phyloP scores from a whole-genome alignment of 73 alveolate genomes.

The Stentor coeruleus region DNA sequence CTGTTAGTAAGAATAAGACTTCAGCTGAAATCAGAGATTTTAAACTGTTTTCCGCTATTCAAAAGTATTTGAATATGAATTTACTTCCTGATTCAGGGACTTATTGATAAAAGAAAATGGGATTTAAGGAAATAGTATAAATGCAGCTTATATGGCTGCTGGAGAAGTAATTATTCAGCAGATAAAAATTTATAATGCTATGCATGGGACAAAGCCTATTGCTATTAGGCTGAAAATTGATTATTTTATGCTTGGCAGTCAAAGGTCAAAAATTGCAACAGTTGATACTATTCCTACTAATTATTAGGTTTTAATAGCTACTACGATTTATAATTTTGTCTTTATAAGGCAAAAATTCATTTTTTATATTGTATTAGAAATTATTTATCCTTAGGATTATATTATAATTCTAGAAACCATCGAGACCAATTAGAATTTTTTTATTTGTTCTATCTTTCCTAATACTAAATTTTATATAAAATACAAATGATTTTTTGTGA shows the following conservation, averaged over 20 bases:
- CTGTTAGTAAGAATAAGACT: conserved; percentile 33
- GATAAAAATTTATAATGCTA: conserved; percentile 47
- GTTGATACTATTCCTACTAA: conserved; percentile 7
- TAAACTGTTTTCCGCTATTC: conserved; percentile 52
- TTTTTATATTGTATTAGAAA: too few relatives aligned
- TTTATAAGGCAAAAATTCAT: too few relatives aligned
- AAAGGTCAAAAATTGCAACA: conserved; percentile 13
- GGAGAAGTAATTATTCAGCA: conserved; percentile 35
- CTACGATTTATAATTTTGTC: too few relatives aligned
- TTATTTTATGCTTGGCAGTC: conserved; percentile 26
- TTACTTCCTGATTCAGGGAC: conserved; percentile 36
- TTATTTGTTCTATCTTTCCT: too few relatives aligned
- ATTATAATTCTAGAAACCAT: too few relatives aligned
- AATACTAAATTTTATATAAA: too few relatives aligned
- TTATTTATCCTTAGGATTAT: too few relatives aligned
- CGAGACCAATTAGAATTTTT: too few relatives aligned
- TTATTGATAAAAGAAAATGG: too few relatives aligned
- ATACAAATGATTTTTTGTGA: too few relatives aligned
- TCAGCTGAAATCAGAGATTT: conserved; percentile 31
- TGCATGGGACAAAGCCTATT: conserved; percentile 46
- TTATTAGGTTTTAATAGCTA: background rate
- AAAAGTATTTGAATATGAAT: conserved; percentile 47
- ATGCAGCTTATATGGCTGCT: conserved; percentile 40
- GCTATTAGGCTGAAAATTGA: conserved; percentile 40
- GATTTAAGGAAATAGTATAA: too few relatives aligned